Conservation (phyloP, 768 basidiomycete genomes). For the Fistulinella prunicolor region DNA sequence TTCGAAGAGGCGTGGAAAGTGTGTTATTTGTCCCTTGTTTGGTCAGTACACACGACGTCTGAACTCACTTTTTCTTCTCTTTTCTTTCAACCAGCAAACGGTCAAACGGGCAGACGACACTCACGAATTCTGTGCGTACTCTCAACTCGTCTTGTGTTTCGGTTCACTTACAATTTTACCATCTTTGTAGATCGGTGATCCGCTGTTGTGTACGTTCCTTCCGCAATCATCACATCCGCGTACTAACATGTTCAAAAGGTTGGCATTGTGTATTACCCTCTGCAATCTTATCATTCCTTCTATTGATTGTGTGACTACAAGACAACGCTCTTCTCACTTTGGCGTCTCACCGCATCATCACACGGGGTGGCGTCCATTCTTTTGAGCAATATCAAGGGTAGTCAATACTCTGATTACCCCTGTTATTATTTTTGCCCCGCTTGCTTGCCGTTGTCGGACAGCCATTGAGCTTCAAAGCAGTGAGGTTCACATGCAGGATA, state of each 20-base stretch:
- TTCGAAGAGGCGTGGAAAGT: slow-evolving; percentile 99
- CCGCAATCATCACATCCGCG: slow-evolving; percentile 16
- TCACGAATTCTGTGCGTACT: slow-evolving; percentile 86
- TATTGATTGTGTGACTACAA: slow-evolving; percentile 8
- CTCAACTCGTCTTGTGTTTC: neutral
- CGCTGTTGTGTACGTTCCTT: slow-evolving; percentile 37
- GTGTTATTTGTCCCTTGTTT: slow-evolving; percentile 57
- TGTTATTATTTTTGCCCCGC: slow-evolving; percentile 42
- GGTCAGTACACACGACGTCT: slow-evolving; percentile 32
- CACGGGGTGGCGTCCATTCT: slow-evolving; percentile 82
- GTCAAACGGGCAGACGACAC: slow-evolving; percentile 97
- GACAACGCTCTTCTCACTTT: slow-evolving; percentile 77
- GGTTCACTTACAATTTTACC: slow-evolving; percentile 1
- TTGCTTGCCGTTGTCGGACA: slow-evolving; percentile 26
- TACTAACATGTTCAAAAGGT: slow-evolving; percentile 21
- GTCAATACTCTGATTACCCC: slow-evolving; percentile 30
- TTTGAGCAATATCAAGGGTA: slow-evolving; percentile 62
- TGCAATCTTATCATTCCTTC: slow-evolving; percentile 28
- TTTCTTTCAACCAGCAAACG: slow-evolving; percentile 66
- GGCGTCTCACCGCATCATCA: slow-evolving; percentile 58
- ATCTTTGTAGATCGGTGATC: slow-evolving; percentile 38
- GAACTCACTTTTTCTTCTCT: slow-evolving; percentile 31
- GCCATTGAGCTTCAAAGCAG: slow-evolving; percentile 31
- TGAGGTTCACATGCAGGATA: slow-evolving; percentile 54
- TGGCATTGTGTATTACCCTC: slow-evolving; percentile 35